Conservation (phyloP, 2,329 filamentous ascomycete genomes). For the Curvularia eragrostidis region DNA sequence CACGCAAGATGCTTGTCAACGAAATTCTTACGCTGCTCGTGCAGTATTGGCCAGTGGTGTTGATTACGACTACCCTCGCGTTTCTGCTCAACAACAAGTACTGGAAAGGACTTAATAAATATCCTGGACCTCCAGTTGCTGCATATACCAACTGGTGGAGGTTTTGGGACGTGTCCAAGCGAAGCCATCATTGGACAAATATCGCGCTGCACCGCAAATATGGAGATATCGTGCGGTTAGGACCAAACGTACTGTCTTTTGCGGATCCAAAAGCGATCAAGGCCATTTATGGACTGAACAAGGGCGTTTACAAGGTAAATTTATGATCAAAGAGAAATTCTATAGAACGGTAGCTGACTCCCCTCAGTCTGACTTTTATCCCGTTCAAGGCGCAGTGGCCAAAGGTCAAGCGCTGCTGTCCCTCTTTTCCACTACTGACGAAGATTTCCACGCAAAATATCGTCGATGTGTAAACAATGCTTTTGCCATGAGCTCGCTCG, state of each 20-base stretch:
- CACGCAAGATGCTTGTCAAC: conserved; percentile 46
- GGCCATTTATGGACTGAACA: conserved; percentile 81
- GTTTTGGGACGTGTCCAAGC: conserved; percentile 70
- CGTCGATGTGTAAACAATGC: conserved; percentile 76
- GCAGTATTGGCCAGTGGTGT: conserved; percentile 53
- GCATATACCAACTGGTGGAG: conserved; percentile 77
- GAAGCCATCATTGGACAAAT: conserved; percentile 71
- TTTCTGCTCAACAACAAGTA: conserved; percentile 56
- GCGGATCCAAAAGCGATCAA: conserved; percentile 75
- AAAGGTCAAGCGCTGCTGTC: conserved; percentile 72
- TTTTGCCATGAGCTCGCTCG: conserved; percentile 77
- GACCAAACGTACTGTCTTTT: conserved; percentile 77
- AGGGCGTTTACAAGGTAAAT: conserved; percentile 76
- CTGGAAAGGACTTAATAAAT: conserved; percentile 68
- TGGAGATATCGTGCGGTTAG: conserved; percentile 76
- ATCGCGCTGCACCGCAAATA: conserved; percentile 72
- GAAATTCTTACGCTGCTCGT: conserved; percentile 44
- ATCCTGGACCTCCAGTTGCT: conserved; percentile 75
- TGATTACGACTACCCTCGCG: conserved; percentile 40
- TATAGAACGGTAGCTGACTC: conserved; percentile 6
- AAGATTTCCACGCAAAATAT: conserved; percentile 76
- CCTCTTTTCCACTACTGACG: conserved; percentile 78
- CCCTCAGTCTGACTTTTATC: conserved; percentile 76
- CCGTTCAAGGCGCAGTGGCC: conserved; percentile 75
- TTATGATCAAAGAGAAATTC: neutral